phyloP scores from a whole-genome alignment of 192 early-diverging fungal species.

The Podila clonocystis region DNA sequence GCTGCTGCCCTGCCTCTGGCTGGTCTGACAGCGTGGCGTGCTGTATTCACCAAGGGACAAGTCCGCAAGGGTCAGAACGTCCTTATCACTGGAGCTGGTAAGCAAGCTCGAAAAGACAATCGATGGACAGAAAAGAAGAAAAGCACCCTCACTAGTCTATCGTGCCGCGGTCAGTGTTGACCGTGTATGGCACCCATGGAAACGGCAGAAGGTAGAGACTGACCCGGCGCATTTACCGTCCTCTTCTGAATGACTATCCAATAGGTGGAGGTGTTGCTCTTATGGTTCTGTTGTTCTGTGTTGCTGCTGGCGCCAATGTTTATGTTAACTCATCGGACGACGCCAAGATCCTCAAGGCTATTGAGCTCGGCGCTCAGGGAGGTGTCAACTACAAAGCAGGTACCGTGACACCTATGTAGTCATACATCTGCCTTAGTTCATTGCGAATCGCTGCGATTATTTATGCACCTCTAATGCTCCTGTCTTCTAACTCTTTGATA shows the following conservation, averaged over 20 bases:
- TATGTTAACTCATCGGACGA: conserved; percentile 73
- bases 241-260: too few species aligned
- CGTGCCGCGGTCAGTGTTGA: too few species aligned
- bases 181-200: too few species aligned
- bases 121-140: too few species aligned
- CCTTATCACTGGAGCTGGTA: conserved; percentile 75
- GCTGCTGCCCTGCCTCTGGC: conserved; percentile 77
- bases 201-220: too few species aligned
- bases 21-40: conserved; percentile 69
- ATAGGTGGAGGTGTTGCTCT: conserved; percentile 75
- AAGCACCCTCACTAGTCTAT: not conserved
- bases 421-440: conserved; percentile 6
- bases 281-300: conserved; percentile 70
- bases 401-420: conserved; percentile 31
- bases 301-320: conserved; percentile 73
- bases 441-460: conserved; percentile 4
- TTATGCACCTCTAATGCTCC: conserved; percentile 4
- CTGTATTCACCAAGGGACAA: conserved; percentile 67
- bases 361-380: conserved; percentile 71
- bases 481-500: conserved; percentile 4
- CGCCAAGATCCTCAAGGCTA: conserved; percentile 70
- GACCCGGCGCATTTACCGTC: not conserved
- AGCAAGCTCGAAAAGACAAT: not conserved
- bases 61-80: conserved; percentile 64
- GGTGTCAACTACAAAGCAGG: conserved; percentile 76